Evolutionary conservation across 129 eudicot genomes (phyloP).

Genomic region (sunflower (Helianthus annuus)): HanXRQr2.0-SUNRISE NC_035434.2:13257329-13257828

Average conservation of each 20-base stretch:
- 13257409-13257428: not conserved
- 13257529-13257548: not conserved
- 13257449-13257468: not conserved
- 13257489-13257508: not conserved
- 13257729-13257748: too few species aligned
- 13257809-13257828: too few species aligned
- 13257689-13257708: too few species aligned
- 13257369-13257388: conserved; percentile 5
- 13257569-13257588: not conserved
- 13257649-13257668: too few species aligned
- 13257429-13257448: conserved; percentile 12
- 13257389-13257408: not conserved
- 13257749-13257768: too few species aligned
- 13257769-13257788: too few species aligned
- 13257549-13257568: not conserved
- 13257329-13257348: too few species aligned
- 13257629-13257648: too few species aligned
- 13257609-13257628: not conserved
- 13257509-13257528: not conserved
- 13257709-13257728: too few species aligned
- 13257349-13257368: not conserved
- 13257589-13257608: too few species aligned
- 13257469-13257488: not conserved
- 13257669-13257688: too few species aligned
- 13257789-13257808: too few species aligned